Evolutionary conservation across 768 basidiomycete genomes (phyloP), one percentile per base, ranked within the genome.

Genomic region (Paxillus ammoniavirescens): DNA sequence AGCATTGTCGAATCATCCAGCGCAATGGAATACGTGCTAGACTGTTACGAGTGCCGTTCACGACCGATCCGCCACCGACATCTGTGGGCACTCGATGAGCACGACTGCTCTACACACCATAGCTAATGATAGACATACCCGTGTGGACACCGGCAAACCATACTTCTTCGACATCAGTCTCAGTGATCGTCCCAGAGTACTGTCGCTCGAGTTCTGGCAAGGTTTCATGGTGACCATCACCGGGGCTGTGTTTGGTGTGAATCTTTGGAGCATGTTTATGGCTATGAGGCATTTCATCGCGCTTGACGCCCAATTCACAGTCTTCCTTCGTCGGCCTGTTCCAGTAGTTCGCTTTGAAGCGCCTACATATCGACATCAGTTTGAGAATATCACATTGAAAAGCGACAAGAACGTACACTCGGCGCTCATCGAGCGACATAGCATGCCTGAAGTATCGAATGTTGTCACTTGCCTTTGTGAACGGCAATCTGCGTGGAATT

Each of bases 141-240:
- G 80, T 81, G 58, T 91, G 89, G 59, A 78, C 82, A 0, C 89
- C 89, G 4, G 87, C 68, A 60, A 91, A 92, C 89, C 90, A 91
- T 1, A 92, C 90, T 59, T 92, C 89, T 44, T 81, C 75, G 4
- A 89, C 81, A 53, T 90, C 72, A 1, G 89, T 90, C 47, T 65
- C 42, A 15, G 65, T 60, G 21, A 69, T 66, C 4, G 69, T 64
- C 15, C 49, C 57, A 56, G 74, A 66, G 48, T 75, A 80, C 18
- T 71, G 65, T 0, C 56, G 58, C 53, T 83, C 80, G 9, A 78
- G 66, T 36, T 80, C 72, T n/a, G 69, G 57, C 3, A 48, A 31
- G 3, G 56, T 0, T 10, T 60, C 51, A 0, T 61, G 56, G n/a
- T 55, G 50, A 42, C 49, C 56, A n/a, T 54, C 41, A 5, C 56